Evolutionary conservation across 176 grass and related monocot genomes (phyloP).

Genomic region (Oropetium thomaeum): DNA sequence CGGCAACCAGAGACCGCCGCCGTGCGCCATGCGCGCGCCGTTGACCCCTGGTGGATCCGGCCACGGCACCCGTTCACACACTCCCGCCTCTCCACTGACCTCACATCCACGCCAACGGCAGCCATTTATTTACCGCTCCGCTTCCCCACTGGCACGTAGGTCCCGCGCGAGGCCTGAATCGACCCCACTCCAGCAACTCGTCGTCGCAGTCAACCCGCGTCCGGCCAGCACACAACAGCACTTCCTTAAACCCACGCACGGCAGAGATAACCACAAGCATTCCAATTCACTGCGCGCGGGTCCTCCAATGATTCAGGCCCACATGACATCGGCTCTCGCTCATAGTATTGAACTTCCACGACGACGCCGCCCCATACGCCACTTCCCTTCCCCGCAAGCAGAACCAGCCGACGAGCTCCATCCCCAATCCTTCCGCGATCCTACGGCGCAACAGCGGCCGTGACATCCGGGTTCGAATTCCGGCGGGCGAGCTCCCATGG

Average conservation of each 20-base stretch:
- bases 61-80: constrained; percentile 14
- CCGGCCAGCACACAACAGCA: background rate
- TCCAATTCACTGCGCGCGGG: background rate
- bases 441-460: constrained; percentile 20
- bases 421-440: constrained; percentile 34
- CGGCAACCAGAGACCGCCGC: constrained; percentile 11
- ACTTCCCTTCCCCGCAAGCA: constrained; percentile 22
- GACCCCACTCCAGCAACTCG: background rate
- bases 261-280: accelerated
- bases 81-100: background rate
- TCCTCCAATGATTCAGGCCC: accelerated
- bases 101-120: constrained; percentile 36
- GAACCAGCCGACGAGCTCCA: constrained; percentile 29
- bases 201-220: constrained; percentile 46
- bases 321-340: constrained; percentile 1
- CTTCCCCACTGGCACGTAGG: background rate
- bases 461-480: background rate
- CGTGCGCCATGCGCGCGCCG: constrained; percentile 1
- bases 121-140: background rate
- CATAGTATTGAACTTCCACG: background rate
- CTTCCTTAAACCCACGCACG: background rate
- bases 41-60: constrained; percentile 14
- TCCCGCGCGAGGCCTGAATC: background rate
- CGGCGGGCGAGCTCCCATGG: constrained; percentile 15
- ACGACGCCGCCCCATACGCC: constrained; percentile 25